Evolutionary conservation across 2,329 filamentous ascomycete species (phyloP), one percentile per base, ranked within the genome.

Genomic region (Nannizzia gypsea): DNA sequence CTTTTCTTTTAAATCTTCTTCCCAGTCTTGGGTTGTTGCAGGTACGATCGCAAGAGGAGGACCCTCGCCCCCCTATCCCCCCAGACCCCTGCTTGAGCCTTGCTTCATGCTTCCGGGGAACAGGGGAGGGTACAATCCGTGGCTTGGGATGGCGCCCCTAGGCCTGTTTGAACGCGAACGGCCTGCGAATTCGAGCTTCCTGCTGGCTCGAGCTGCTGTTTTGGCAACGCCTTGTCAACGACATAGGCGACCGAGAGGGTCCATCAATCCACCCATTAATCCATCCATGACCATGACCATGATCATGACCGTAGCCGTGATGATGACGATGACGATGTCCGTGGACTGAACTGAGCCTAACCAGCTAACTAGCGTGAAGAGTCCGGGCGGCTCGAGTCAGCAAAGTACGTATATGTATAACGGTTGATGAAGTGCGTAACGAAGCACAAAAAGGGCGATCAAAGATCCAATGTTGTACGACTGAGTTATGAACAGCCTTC

Each of bases 371-470:
- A 11, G 31, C 31, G 28, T 52, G 46, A 52, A 52, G 46, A 22
- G 11, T 31, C 48, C 24, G 48, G n/a, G 22, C 22, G 48, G 26
- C 48, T 52, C 48, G 48, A 52, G 48, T 52, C 48, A 52, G 26
- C n/a, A 24, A n/a, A 52, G 48, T 52, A 36, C 31, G 48, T 52
- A 52, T 52, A 36, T 11, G 48, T 52, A 52, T 17, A 52, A 52
- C 22, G 48, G 48, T 22, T 11, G 15, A 28, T 15, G 11, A 3
- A 31, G 15, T 9, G 48, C 22, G 48, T 52, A 36, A 52, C 48
- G 22, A n/a, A 28, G 48, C 22, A 42, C 38, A 42, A 17, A 42
- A n/a, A 4, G 31, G 38, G 38, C 48, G 48, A 52, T 52, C 48
- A 52, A 52, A 22, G 48, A 52, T 28, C 26, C 26, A 31, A 42